Evolutionary conservation across 2,329 filamentous ascomycete genomes (phyloP), one percentile per base, ranked within the genome.

Genomic region (Elsinoe perseae): DNA sequence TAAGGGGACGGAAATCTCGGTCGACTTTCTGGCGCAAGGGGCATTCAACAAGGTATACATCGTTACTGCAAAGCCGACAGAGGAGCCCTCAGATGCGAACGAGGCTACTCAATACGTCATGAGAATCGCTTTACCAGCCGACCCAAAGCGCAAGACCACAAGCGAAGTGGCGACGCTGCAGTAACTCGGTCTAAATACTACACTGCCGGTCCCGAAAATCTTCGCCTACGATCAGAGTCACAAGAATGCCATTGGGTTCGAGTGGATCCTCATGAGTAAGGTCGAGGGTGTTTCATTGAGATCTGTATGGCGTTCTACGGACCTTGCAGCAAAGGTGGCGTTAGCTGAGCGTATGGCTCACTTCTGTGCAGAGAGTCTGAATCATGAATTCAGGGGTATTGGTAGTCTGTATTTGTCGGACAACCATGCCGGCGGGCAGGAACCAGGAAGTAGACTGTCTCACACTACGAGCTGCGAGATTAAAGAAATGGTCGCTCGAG

Each of bases 181-280:
- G 10, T 44, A 21, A 21, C 18, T 44, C 4, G 12, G 20, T 3
- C 5, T 5, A 4, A 44, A 44, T 18, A 25, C 40, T 6, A 44
- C 9, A 10, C 5, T 44, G 40, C 40, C 20, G 9, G 20, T 44
- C 4, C 40, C 40, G 9, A 23, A 10, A 18, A n/a, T 42, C n/a
- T 25, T 44, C 40, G 18, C 40, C 8, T 44, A 23, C 20, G 40
- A 44, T 12, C 5, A 8, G 2, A 20, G 38, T 25, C 20, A 21
- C 21, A 9, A 25, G 9, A 44, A 44, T 10, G 18, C 8, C 8
- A 25, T 44, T n/a, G 40, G 20, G n/a, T 44, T 44, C 40, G 40
- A 44, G 23, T 44, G 40, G 40, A 44, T 44, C 18, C 40, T 44
- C 14, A 44, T 44, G 20, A 44, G 40, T 21, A 44, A 44, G 40